phyloP scores from a whole-genome alignment of 2,329 filamentous ascomycete genomes.

The Fusarium sublunatum region DNA sequence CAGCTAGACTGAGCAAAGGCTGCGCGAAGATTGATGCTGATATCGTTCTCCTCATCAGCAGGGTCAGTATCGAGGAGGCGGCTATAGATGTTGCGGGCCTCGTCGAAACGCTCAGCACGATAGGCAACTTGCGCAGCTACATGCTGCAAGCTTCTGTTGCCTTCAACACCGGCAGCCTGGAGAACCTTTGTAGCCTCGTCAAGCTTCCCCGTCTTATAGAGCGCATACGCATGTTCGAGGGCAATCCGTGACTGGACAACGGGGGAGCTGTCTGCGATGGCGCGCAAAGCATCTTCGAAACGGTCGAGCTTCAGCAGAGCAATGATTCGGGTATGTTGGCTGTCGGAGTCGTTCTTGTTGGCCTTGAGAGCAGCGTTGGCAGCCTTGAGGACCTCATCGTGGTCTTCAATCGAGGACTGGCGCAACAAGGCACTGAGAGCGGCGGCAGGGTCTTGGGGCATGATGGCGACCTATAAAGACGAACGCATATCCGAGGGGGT shows the following conservation, averaged over 20 bases:
- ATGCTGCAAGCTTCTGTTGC: constrained; percentile 58
- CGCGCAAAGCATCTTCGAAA: constrained; percentile 79
- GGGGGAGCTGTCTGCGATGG: constrained; percentile 72
- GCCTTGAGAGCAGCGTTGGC: constrained; percentile 71
- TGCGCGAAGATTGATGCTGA: constrained; percentile 81
- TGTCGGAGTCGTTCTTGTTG: constrained; percentile 67
- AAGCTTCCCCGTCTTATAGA: constrained; percentile 81
- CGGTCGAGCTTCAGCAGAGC: constrained; percentile 85
- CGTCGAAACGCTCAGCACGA: constrained; percentile 77
- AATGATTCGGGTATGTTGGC: constrained; percentile 76
- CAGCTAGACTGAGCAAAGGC: constrained; percentile 78
- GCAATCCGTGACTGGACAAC: constrained; percentile 69
- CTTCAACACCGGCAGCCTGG: constrained; percentile 46
- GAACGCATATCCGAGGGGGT: constrained; percentile 42
- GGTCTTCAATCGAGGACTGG: constrained; percentile 71
- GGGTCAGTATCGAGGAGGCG: constrained; percentile 62
- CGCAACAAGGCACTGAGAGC: constrained; percentile 66
- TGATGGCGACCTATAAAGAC: constrained; percentile 42
- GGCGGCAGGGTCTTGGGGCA: constrained; percentile 61
- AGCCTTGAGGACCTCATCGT: constrained; percentile 76
- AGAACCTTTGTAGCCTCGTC: constrained; percentile 68
- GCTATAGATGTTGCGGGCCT: constrained; percentile 72
- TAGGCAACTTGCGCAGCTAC: constrained; percentile 77
- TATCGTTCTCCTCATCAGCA: constrained; percentile 75
- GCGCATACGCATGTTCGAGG: constrained; percentile 82